These are phyloP conservation scores for Camellia sinensis DNA, from an alignment of 148 eudicot species.

Conservation along the genomic window DNA sequence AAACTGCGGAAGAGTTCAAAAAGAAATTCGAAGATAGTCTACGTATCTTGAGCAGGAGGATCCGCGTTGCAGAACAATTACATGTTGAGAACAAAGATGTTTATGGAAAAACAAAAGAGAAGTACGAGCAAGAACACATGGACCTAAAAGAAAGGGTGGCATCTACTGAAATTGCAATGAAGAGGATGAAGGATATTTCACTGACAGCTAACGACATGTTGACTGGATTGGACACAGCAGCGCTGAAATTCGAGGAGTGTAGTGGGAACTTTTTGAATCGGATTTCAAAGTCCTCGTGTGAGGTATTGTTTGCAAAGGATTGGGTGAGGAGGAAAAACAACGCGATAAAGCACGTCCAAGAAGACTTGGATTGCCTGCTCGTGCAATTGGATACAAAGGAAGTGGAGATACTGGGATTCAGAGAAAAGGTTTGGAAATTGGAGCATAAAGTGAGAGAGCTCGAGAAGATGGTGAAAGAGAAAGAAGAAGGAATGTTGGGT, in stretches of 20 bases:
- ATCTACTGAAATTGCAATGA: slow-evolving; percentile 33
- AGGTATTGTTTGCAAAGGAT: slow-evolving; percentile 59
- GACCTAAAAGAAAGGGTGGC: slow-evolving; percentile 9
- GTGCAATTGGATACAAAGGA: slow-evolving; percentile 44
- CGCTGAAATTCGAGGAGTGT: slow-evolving; percentile 41
- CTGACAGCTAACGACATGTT: slow-evolving; percentile 37
- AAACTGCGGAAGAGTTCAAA: slow-evolving; percentile 53
- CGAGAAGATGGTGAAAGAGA: slow-evolving; percentile 44
- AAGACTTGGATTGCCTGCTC: slow-evolving; percentile 29
- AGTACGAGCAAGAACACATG: not conserved
- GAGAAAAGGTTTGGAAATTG: slow-evolving; percentile 45
- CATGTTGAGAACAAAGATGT: slow-evolving; percentile 65
- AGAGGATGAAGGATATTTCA: slow-evolving; percentile 28
- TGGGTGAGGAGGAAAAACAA: slow-evolving; percentile 52
- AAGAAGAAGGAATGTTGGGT: slow-evolving; percentile 50
- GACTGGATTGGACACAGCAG: slow-evolving; percentile 30
- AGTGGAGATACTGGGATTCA: slow-evolving; percentile 39
- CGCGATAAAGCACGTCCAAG: slow-evolving; percentile 37
- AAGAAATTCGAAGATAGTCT: slow-evolving; percentile 63
- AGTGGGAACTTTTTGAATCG: slow-evolving; percentile 45
- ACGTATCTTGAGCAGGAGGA: slow-evolving; percentile 61
- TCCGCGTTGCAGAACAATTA: slow-evolving; percentile 73
- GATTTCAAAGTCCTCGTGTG: slow-evolving; percentile 47
- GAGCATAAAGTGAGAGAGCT: slow-evolving; percentile 49
- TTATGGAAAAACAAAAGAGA: slow-evolving; percentile 37